Base-by-base conservation (phyloP, 805 yeast species). In the Yarrowia sp. region DNA sequence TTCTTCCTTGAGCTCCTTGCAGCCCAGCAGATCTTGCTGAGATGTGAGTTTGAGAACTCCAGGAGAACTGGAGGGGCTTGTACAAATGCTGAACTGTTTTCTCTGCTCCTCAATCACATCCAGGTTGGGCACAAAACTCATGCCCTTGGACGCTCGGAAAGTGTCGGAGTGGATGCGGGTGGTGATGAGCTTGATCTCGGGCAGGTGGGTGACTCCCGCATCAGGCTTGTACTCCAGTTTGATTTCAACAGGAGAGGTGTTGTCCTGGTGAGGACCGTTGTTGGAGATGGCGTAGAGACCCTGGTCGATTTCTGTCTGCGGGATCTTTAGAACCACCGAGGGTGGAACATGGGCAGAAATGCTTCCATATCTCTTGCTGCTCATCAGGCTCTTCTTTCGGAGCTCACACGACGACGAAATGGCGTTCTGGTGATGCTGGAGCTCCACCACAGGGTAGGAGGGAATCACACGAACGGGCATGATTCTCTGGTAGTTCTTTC, bases 301-400 rank as follows among this genome's bases (percentile, higher is more conserved):
- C 81, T 95, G 99, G 75, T 95, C 99, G 72, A 95, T 93, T 67
- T 85, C 71, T 11, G 63, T 58, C 14, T 58, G 63, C 4, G 63
- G 63, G 22, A 58, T 58, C n/a, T 58, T 58, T 51, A 58, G 63
- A 7, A 58, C 63, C 28, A 58, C 63, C 2, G 63, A 58, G 4
- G 63, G 63, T 1, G 63, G 63, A 9, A 58, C 63, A 21, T 58
- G 63, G 11, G 63, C 63, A 2, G 49, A 32, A 3, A 58, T 30
- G 32, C 17, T 19, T 19, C 63, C 63, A 6, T 28, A 4, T 22
- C 21, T 58, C 12, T 28, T 41, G 28, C 36, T 32, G 41, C 41
- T 41, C 49, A 58, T 41, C 17, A 58, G 51, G 14, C 30, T n/a
- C 41, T 58, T 41, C 33, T 43, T 41, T 16, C 41, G 41, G 28